A percentile compares a stretch with the other conserved stretches of the same genome.
phyloP scores from a whole-genome alignment of 148 eudicot genomes.

The Amaranthus cruentus region DNA sequence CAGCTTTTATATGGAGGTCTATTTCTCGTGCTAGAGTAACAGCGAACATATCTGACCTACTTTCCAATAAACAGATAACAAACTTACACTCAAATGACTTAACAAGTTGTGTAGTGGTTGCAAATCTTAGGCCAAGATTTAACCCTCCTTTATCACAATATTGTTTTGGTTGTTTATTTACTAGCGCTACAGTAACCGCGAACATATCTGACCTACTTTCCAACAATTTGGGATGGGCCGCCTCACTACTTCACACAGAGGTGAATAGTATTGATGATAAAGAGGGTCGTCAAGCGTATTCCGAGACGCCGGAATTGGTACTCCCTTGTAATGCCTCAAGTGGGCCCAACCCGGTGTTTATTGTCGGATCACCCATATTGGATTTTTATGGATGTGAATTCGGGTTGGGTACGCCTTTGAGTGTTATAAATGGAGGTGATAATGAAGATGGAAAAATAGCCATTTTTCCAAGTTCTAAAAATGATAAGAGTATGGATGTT shows the following conservation, averaged over 20 bases:
- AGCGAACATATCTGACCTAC: conserved; percentile 32
- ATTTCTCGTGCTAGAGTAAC: conserved; percentile 15
- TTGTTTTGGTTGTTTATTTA: conserved; percentile 56
- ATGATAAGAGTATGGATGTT: conserved; percentile 59
- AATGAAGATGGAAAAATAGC: conserved; percentile 66
- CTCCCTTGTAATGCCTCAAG: conserved; percentile 27
- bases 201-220: conserved; percentile 36
- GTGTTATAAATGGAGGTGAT: conserved; percentile 44
- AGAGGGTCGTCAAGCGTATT: not conserved
- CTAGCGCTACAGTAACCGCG: conserved; percentile 20
- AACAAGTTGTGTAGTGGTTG: conserved; percentile 65
- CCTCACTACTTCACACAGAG: conserved; percentile 27
- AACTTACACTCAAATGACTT: conserved; percentile 23
- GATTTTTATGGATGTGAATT: conserved; percentile 55
- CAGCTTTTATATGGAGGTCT: conserved; percentile 11
- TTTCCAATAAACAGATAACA: conserved; percentile 14
- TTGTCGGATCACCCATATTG: conserved; percentile 68
- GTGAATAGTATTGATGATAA: conserved; percentile 40
- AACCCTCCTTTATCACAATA: conserved; percentile 47
- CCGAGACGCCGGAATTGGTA: not conserved
- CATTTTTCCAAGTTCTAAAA: conserved; percentile 46
- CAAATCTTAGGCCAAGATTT: conserved; percentile 50
- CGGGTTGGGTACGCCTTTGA: conserved; percentile 58
- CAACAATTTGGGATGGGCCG: conserved; percentile 40
- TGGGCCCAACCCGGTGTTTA: conserved; percentile 38